Evolutionary conservation across 2,329 filamentous ascomycete species (phyloP).

Genomic region (Diaporthe vexans): DNA sequence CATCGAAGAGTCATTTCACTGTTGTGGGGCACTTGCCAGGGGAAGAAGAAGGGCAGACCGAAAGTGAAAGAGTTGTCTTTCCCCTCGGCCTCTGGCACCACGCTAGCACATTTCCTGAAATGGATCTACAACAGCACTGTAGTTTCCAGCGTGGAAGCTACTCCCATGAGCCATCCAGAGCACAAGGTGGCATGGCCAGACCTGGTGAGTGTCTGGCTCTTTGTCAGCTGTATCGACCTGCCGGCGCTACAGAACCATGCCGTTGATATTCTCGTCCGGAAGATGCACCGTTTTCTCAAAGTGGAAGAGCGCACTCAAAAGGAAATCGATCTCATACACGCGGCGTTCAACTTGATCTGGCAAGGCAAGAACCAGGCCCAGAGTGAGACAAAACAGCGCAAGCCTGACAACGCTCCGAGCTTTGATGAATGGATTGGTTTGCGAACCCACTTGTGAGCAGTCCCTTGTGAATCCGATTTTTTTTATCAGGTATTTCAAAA

Average conservation of each 20-base stretch:
- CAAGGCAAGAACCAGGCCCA: not conserved
- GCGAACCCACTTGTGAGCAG: not conserved
- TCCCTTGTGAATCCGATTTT: not conserved
- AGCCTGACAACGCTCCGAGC: not conserved
- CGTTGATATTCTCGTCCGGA: not conserved
- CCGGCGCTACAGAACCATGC: conserved; percentile 7
- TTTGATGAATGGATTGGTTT: not conserved
- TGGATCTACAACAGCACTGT: not conserved
- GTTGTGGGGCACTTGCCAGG: not conserved
- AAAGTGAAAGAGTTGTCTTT: not conserved
- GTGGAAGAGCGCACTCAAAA: not conserved
- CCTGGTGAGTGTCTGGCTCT: not conserved
- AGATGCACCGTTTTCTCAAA: not conserved
- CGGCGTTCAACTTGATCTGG: not conserved
- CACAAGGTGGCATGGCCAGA: not conserved
- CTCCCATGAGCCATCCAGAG: too few species aligned
- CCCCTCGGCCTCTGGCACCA: not conserved
- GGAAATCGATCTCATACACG: not conserved
- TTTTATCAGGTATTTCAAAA: not conserved
- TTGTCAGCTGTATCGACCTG: not conserved
- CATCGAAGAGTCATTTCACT: not conserved
- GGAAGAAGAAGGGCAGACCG: not conserved
- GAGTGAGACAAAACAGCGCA: not conserved
- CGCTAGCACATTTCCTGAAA: not conserved
- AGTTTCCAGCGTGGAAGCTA: not conserved